phyloP scores from a whole-genome alignment of 306 rosid species.

The Oemleria cerasiformis region DNA sequence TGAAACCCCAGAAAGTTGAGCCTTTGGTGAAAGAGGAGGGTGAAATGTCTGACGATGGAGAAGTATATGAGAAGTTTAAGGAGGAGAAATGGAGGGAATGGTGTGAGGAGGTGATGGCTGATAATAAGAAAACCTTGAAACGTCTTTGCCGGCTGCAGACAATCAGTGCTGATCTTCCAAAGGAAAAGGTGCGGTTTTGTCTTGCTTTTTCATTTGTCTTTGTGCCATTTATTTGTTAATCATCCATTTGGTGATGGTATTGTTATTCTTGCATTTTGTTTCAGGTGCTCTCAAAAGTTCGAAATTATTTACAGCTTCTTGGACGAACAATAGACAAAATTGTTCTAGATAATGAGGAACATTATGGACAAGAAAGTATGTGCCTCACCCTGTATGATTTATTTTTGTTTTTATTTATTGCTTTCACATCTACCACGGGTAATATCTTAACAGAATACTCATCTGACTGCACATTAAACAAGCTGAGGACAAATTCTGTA shows the following conservation, averaged over 20 bases:
- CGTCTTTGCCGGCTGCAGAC: slow-evolving; percentile 89
- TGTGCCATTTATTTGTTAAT: background rate
- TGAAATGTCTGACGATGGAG: slow-evolving; percentile 97
- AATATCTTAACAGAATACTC: background rate
- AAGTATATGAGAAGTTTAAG: slow-evolving; percentile 95
- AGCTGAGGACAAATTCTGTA: background rate
- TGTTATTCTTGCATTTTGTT: background rate
- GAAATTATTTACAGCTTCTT: slow-evolving; percentile 90
- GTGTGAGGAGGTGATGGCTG: slow-evolving; percentile 95
- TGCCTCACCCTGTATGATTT: slow-evolving; percentile 19
- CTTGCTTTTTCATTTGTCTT: slow-evolving; percentile 8
- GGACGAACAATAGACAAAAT: slow-evolving; percentile 92
- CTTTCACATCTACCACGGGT: background rate
- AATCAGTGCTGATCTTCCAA: slow-evolving; percentile 92
- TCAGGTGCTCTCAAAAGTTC: slow-evolving; percentile 90
- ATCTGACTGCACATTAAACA: background rate
- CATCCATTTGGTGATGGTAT: background rate
- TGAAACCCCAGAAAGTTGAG: slow-evolving; percentile 69
- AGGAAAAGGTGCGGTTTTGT: slow-evolving; percentile 59
- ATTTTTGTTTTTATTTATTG: background rate
- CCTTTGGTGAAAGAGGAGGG: slow-evolving; percentile 94
- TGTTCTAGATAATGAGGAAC: slow-evolving; percentile 81
- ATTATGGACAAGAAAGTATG: slow-evolving; percentile 88
- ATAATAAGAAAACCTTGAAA: slow-evolving; percentile 73
- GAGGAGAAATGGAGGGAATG: slow-evolving; percentile 99